These are phyloP conservation scores for Dothideomycetes sp. DNA, from an alignment of 2,329 filamentous ascomycete species.

Conservation along the genomic window DNA sequence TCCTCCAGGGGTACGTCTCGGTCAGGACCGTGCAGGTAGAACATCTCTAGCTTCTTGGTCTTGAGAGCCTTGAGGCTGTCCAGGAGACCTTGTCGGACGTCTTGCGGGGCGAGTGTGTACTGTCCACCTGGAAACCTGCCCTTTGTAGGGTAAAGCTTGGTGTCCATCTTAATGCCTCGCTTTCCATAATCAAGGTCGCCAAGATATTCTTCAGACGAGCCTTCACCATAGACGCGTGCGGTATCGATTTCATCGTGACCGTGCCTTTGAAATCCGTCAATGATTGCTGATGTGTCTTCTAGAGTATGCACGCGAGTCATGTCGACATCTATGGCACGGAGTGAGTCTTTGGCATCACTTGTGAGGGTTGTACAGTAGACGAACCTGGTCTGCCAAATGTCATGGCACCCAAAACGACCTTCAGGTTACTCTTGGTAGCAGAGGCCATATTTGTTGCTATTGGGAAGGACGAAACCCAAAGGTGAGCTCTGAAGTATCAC, in stretches of 20 bases:
- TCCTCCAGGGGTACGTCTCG: slow-evolving; percentile 28
- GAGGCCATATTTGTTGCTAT: too few relatives aligned
- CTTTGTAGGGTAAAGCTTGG: slow-evolving; percentile 29
- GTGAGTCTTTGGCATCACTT: too few relatives aligned
- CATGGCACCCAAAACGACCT: too few relatives aligned
- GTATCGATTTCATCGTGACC: slow-evolving; percentile 21
- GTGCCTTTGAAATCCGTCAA: slow-evolving; percentile 14
- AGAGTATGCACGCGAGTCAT: too few relatives aligned
- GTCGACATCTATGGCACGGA: too few relatives aligned
- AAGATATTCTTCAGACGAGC: slow-evolving; percentile 25
- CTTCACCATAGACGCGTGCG: slow-evolving; percentile 19
- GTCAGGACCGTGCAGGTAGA: slow-evolving; percentile 31
- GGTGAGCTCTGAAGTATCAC: too few relatives aligned
- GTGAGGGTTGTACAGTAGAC: too few relatives aligned
- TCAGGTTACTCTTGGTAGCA: too few relatives aligned
- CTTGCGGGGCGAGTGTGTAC: slow-evolving; percentile 2
- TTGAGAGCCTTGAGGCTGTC: slow-evolving; percentile 8
- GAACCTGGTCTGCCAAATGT: too few relatives aligned
- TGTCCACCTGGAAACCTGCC: slow-evolving; percentile 11
- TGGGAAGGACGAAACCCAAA: too few relatives aligned
- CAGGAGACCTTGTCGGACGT: slow-evolving; percentile 3
- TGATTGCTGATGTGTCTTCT: neutral
- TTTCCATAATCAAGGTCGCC: slow-evolving; percentile 25
- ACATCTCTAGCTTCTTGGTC: slow-evolving; percentile 16
- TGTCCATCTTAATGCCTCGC: slow-evolving; percentile 32